Evolutionary conservation across 139 green algal species (phyloP).

Genomic region (Tetraselmis chui): DNA sequence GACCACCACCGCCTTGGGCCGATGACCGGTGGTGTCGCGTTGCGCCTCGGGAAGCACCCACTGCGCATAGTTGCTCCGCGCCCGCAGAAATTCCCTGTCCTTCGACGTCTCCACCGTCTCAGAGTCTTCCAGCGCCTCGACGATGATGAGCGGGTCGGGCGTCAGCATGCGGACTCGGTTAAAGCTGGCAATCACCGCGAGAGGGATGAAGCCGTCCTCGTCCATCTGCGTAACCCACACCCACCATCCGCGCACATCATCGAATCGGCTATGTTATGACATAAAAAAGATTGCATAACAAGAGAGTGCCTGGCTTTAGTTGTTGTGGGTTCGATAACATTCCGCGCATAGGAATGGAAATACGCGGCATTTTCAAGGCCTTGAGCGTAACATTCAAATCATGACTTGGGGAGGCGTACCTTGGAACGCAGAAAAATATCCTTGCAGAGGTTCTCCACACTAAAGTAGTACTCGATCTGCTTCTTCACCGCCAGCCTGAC

Average conservation of each 20-base stretch:
- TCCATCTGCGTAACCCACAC: too few relatives aligned
- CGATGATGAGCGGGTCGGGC: conserved; percentile 66
- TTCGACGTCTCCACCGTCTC: conserved; percentile 43
- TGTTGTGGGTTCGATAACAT: too few relatives aligned
- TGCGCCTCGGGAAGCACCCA: conserved; percentile 70
- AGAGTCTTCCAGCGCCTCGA: conserved; percentile 49
- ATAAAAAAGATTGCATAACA: too few relatives aligned
- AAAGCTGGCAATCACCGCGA: conserved; percentile 80
- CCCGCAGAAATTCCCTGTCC: conserved; percentile 46
- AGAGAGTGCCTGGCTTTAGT: too few relatives aligned
- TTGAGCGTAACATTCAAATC: too few relatives aligned
- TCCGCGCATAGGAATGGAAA: too few relatives aligned
- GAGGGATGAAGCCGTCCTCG: conserved; percentile 77
- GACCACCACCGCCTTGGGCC: conserved; percentile 7
- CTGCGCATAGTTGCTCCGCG: conserved; percentile 40
- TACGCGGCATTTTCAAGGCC: too few relatives aligned
- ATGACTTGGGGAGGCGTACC: not conserved
- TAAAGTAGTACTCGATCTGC: conserved; percentile 98
- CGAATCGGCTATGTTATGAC: too few relatives aligned
- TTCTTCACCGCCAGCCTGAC: conserved; percentile 51
- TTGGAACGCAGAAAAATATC: conserved; percentile 93
- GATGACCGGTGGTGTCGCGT: conserved; percentile 31
- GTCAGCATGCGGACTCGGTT: conserved; percentile 91
- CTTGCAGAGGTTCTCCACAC: conserved; percentile 82
- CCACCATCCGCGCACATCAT: too few relatives aligned